Conservation (phyloP, 768 basidiomycete species). For the Termitomyces titanicus region DNA sequence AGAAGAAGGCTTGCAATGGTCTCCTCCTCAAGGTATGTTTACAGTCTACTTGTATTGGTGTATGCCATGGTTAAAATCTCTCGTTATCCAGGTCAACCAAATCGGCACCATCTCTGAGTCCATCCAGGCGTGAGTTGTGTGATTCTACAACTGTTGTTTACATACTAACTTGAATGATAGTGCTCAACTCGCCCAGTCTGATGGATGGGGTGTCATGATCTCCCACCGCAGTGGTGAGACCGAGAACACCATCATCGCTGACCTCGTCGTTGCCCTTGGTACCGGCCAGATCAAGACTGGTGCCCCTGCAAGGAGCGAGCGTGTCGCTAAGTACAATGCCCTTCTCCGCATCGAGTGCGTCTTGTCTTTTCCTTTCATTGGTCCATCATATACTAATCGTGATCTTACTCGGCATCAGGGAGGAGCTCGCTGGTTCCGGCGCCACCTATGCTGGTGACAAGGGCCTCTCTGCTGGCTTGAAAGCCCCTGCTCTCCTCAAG, state of each 20-base stretch:
- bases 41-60: neutral
- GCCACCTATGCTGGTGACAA: constrained; percentile 72
- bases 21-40: constrained; percentile 84
- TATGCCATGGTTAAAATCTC: neutral
- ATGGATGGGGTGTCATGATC: constrained; percentile 99
- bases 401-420: constrained; percentile 40
- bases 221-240: constrained; percentile 99
- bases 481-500: constrained; percentile 68
- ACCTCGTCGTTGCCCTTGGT: constrained; percentile 90
- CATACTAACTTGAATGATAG: constrained; percentile 33
- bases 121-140: constrained; percentile 83
- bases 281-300: constrained; percentile 98
- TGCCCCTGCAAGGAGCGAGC: constrained; percentile 93
- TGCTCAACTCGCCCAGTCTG: constrained; percentile 92
- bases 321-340: constrained; percentile 92
- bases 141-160: neutral
- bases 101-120: constrained; percentile 99
- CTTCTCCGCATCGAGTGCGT: constrained; percentile 88
- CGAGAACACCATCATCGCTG: constrained; percentile 95
- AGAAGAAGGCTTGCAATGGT: constrained; percentile 99
- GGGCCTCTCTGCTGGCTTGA: constrained; percentile 76
- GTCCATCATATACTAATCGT: constrained; percentile 4
- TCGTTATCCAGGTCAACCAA: constrained; percentile 76
- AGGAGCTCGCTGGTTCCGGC: constrained; percentile 65
- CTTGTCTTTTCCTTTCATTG: neutral